Evolutionary conservation across 163 green algal species (phyloP), one percentile per base, ranked within the genome.

Genomic region (Coccomyxa subellipsoidea): DNA sequence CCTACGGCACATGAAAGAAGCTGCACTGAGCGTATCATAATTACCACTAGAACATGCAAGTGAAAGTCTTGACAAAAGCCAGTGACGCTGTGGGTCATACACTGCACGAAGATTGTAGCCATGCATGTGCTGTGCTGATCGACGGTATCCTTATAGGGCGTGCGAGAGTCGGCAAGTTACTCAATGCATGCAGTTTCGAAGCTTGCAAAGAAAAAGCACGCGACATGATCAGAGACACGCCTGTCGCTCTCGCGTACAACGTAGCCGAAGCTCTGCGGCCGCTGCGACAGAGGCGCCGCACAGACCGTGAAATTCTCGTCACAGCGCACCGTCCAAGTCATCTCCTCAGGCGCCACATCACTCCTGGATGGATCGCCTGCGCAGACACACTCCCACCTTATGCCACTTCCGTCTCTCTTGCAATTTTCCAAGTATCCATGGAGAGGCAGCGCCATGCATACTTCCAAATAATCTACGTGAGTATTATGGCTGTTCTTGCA

Each of bases 211-310:
- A n/a, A n/a, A n/a, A n/a, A n/a, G n/a, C n/a, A n/a, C n/a, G n/a
- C n/a, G n/a, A n/a, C n/a, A n/a, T 53, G 32, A 25, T 77, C 18
- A 32, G 32, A 15, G 0, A 27, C 34, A 40, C 27, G 32, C 70
- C 32, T 77, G 70, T 77, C 70, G 70, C 32, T 40, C 32, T 77
- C 70, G 32, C 34, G 70, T 59, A 87, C 34, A 35, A 88, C 25
- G 78, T 76, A 90, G 12, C 81, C 86, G n/a, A 87, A 84, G 54
- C 53, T 54, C 21, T 81, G 84, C 31, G 78, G 53, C n/a, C 38
- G 38, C 38, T 53, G 76, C 7, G 77, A 54, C 38, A 90, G 80
- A 25, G 72, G 77, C 4, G 54, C 73, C 18, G 70, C 84, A 3
- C 37, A 85, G 7, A 90, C 66, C 4, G 81, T 35, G 37, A 69